A percentile compares a stretch with the other conserved stretches of the same genome.
Conservation (phyloP, 2,329 filamentous ascomycete species). For the Pleomassaria siparia region DNA sequence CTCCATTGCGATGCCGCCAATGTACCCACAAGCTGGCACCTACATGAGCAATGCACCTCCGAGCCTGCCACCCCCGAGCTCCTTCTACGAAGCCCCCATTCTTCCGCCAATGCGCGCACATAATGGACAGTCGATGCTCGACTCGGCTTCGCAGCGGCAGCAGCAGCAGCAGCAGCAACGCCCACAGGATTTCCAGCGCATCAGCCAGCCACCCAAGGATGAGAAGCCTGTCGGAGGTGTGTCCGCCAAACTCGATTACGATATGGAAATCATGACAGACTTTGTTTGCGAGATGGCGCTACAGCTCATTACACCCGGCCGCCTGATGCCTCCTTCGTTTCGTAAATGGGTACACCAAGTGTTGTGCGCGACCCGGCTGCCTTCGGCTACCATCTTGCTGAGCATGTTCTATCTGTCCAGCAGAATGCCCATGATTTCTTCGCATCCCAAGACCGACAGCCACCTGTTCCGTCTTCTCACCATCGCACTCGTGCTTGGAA, state of each 20-base stretch:
- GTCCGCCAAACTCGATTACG: slow-evolving; percentile 91
- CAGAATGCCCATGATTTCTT: slow-evolving; percentile 73
- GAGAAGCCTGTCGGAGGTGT: slow-evolving; percentile 79
- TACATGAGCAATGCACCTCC: slow-evolving; percentile 41
- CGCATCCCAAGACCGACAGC: slow-evolving; percentile 55
- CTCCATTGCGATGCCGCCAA: slow-evolving; percentile 41
- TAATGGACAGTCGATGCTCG: slow-evolving; percentile 41
- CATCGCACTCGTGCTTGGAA: slow-evolving; percentile 79
- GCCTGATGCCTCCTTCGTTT: slow-evolving; percentile 70
- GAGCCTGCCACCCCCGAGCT: slow-evolving; percentile 39
- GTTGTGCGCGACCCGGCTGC: slow-evolving; percentile 83
- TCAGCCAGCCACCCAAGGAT: slow-evolving; percentile 53
- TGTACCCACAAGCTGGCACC: slow-evolving; percentile 44
- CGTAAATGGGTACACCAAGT: slow-evolving; percentile 92
- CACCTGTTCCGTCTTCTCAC: slow-evolving; percentile 88
- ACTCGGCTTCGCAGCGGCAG: slow-evolving; percentile 35
- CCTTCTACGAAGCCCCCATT: slow-evolving; percentile 49
- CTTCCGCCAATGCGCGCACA: slow-evolving; percentile 52
- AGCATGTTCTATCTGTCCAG: slow-evolving; percentile 88
- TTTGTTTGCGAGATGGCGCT: slow-evolving; percentile 90
- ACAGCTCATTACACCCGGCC: slow-evolving; percentile 65
- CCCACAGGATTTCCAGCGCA: slow-evolving; percentile 43
- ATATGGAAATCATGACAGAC: slow-evolving; percentile 94
- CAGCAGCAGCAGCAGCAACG: slow-evolving; percentile 43
- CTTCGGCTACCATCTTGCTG: slow-evolving; percentile 86